Evolutionary conservation across 129 eudicot species (phyloP).

Genomic region (Scalesia atractyloides): DNA sequence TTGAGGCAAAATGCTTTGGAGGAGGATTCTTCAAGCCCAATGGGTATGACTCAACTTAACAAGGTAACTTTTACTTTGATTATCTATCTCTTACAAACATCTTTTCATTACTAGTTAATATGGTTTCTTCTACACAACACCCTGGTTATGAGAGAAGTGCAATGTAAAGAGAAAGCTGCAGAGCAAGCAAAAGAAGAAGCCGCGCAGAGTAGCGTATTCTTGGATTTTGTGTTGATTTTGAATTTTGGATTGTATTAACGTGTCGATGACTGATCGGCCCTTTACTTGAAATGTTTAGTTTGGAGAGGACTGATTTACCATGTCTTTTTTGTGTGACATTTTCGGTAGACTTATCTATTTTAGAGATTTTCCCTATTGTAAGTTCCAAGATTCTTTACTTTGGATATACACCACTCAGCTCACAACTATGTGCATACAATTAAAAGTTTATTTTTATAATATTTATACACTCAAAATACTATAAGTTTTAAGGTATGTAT

Average conservation of each 20-base stretch:
- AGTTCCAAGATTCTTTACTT: no score
- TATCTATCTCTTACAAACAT: background rate
- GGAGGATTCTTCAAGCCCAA: background rate
- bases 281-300: no score
- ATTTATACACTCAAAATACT: background rate
- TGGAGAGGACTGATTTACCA: no score
- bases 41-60: background rate
- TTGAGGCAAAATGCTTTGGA: background rate
- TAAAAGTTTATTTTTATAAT: no score
- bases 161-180: conserved; percentile 56
- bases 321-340: no score
- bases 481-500: background rate
- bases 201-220: conserved; percentile 43
- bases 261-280: no score
- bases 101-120: background rate
- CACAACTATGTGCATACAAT: no score
- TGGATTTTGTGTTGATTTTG: no score
- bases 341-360: no score
- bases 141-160: conserved; percentile 59
- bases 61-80: background rate
- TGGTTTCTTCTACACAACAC: conserved; percentile 37
- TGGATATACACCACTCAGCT: no score
- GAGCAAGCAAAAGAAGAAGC: conserved; percentile 56
- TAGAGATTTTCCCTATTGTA: no score
- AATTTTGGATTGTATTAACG: no score